A percentile compares a stretch with the other conserved stretches of the same genome.
These are phyloP conservation scores for Fusarium dimerum DNA, from an alignment of 2,329 filamentous ascomycete genomes.

Conservation along the genomic window DNA sequence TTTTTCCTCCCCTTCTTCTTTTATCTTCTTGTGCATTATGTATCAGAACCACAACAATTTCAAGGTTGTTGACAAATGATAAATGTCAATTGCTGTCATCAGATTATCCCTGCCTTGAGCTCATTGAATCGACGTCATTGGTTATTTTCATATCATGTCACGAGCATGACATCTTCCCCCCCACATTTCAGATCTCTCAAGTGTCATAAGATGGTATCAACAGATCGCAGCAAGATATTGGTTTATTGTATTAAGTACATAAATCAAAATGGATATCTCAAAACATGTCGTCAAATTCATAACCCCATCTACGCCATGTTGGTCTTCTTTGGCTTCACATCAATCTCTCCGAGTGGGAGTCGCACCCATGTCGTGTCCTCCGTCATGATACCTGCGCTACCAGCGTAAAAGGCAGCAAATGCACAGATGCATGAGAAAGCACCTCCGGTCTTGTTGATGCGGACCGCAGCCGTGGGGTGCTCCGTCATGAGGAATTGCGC, in stretches of 20 bases:
- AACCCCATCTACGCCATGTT: slow-evolving; percentile 19
- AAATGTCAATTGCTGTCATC: not conserved
- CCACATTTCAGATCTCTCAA: not conserved
- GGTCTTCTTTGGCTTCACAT: slow-evolving; percentile 19
- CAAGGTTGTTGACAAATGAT: no score
- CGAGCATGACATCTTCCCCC: not conserved
- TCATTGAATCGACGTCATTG: slow-evolving; percentile 1
- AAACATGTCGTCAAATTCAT: not conserved
- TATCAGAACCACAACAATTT: no score
- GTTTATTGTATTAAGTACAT: no score
- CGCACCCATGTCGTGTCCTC: slow-evolving; percentile 42
- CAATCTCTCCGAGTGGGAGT: slow-evolving; percentile 42
- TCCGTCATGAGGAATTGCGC: slow-evolving; percentile 51
- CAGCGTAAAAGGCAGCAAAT: slow-evolving; percentile 41
- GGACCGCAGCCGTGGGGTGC: slow-evolving; percentile 40
- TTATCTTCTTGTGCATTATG: no score
- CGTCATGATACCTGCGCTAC: slow-evolving; percentile 42
- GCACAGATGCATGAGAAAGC: slow-evolving; percentile 40
- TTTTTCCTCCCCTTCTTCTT: no score
- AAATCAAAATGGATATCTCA: no score
- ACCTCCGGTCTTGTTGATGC: slow-evolving; percentile 45
- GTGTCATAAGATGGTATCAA: not conserved
- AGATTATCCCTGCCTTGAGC: not conserved
- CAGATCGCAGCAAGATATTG: not conserved
- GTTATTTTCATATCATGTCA: not conserved